phyloP scores from a whole-genome alignment of 208 protist genomes.

The Trypanosoma caninum region DNA sequence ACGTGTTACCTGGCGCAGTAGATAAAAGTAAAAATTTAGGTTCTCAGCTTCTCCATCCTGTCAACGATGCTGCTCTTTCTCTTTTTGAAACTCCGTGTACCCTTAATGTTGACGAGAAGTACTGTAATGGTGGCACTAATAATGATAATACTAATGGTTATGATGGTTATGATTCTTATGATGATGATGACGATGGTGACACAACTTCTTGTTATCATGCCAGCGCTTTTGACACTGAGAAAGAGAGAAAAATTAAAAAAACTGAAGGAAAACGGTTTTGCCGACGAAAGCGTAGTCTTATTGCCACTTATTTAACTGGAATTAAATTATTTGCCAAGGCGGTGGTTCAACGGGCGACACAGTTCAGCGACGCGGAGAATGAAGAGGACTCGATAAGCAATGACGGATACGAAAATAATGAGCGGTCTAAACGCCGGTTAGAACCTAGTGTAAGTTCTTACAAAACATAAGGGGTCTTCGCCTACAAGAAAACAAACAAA shows the following conservation, averaged over 20 bases:
- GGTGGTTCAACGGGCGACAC: constrained; percentile 41
- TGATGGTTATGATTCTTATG: not conserved
- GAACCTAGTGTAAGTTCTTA: not conserved
- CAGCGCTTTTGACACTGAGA: constrained; percentile 6
- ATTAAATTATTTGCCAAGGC: constrained; percentile 35
- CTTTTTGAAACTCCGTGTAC: too few relatives aligned
- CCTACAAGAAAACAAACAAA: not conserved
- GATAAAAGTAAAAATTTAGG: too few relatives aligned
- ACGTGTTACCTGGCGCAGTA: too few relatives aligned
- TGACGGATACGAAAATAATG: not conserved
- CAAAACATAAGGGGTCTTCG: too few relatives aligned
- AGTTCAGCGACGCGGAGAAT: constrained; percentile 30
- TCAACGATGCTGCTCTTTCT: too few relatives aligned
- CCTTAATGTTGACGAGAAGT: not conserved
- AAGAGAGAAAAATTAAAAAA: not conserved
- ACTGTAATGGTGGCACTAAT: not conserved
- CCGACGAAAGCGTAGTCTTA: not conserved
- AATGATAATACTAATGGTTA: not conserved
- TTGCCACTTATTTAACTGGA: constrained; percentile 8
- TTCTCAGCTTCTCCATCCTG: too few relatives aligned
- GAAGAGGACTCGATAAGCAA: constrained; percentile 8
- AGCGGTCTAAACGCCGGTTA: not conserved
- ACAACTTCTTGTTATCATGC: constrained; percentile 8
- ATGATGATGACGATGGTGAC: constrained; percentile 14
- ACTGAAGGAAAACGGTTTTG: not conserved